A percentile compares a stretch with the other conserved stretches of the same genome.
Evolutionary conservation across 176 grass and related monocot species (phyloP).

Genomic region (Avena sativa): DNA sequence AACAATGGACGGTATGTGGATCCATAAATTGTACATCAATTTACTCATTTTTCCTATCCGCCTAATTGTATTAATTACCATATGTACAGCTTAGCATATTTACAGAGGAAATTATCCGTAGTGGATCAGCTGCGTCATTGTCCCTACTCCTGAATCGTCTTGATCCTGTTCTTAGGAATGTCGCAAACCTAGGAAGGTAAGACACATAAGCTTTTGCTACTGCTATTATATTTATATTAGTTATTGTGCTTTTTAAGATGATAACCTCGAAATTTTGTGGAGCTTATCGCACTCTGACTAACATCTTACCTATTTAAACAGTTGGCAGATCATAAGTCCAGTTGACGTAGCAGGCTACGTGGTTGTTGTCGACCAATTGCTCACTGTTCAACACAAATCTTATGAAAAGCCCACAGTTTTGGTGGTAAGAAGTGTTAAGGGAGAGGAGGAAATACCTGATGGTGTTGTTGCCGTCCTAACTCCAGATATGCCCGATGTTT

Average conservation of each 20-base stretch:
- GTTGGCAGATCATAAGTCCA: slow-evolving; percentile 98
- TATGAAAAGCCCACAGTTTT: slow-evolving; percentile 86
- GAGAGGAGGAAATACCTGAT: slow-evolving; percentile 97
- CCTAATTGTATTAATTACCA: slow-evolving; percentile 23
- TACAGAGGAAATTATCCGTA: slow-evolving; percentile 96
- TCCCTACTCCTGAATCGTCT: slow-evolving; percentile 90
- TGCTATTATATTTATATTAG: neutral
- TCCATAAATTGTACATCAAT: slow-evolving; percentile 29
- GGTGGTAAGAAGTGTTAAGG: slow-evolving; percentile 88
- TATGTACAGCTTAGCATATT: slow-evolving; percentile 74
- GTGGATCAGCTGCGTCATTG: slow-evolving; percentile 83
- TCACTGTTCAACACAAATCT: slow-evolving; percentile 80
- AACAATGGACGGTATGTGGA: slow-evolving; percentile 76
- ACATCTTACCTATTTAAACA: slow-evolving; percentile 45
- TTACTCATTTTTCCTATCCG: slow-evolving; percentile 29
- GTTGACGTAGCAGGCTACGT: slow-evolving; percentile 90
- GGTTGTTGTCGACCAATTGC: slow-evolving; percentile 74
- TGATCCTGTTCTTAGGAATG: slow-evolving; percentile 88
- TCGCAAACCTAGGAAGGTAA: slow-evolving; percentile 91
- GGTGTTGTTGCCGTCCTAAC: slow-evolving; percentile 85
- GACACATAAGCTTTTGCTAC: neutral
- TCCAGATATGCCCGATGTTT: slow-evolving; percentile 97
- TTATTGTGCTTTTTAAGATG: neutral
- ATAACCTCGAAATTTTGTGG: neutral
- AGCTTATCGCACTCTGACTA: slow-evolving; percentile 32